Base-by-base conservation (phyloP, 768 basidiomycete genomes). In the Boletus eberwhitei region DNA sequence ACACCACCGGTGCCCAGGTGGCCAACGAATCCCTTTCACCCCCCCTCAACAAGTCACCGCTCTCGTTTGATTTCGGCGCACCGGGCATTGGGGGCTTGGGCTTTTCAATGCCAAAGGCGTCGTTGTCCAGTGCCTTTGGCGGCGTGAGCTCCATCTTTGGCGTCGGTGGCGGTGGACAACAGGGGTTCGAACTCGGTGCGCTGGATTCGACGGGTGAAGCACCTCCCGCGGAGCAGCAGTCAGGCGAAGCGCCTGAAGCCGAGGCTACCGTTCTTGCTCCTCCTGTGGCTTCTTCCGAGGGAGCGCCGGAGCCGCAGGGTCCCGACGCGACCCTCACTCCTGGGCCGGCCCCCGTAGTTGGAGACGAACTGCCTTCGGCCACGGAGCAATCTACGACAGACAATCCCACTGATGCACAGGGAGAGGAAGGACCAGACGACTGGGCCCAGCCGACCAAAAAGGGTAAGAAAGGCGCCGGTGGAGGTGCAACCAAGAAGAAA, bases 311-410 rank as follows among this genome's bases (percentile, higher is more conserved):
- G n/a, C 8, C 26, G 14, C 39, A 38, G 36, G 48, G 1, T 12
- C 9, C 14, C 29, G 57, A 52, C 19, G 0, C 31, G 31, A 11
- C 26, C 14, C 36, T 24, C 42, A 4, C 2, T 2, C 6, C 35
- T 6, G 47, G 19, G 26, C 8, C 9, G 48, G 5, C 24, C 5
- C 3, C 32, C 13, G 26, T 8, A 24, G 11, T 11, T 2, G 16
- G 17, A 37, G 48, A 39, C 1, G 56, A 59, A 40, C 37, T 26
- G 1, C 12, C 31, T 34, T 48, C 38, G 17, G 7, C 47, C 39
- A 42, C 39, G 32, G 62, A 62, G 7, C 41, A 4, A 37, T 47
- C 54, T 12, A 11, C 55, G 38, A 59, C 61, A 13, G 61, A 62
- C 0, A 50, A 50, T 19, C 61, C 53, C 7, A 57, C 59, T 5